Base-by-base conservation (phyloP, 2,329 filamentous ascomycete genomes). In the Phoma sp. region DNA sequence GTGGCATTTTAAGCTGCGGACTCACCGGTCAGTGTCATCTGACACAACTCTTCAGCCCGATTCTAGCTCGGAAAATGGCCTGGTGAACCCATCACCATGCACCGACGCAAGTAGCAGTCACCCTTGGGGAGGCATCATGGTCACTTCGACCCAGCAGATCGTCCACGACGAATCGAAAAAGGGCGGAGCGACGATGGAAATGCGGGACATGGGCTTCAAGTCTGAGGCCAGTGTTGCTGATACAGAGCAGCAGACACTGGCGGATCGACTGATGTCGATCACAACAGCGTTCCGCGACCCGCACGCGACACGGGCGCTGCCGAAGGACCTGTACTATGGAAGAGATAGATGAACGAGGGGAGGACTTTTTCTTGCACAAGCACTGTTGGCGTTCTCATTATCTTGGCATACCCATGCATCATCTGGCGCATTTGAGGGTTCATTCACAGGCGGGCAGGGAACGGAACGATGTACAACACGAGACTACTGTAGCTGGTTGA, bases 231-330 rank as follows among this genome's bases (percentile, higher is more conserved):
- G 66, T 17, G 61, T 74, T 12, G 75, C 61, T 10, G 73, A 73
- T 14, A 70, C 68, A 48, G 77, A 79, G 53, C 73, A 77, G 53
- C 67, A 68, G 48, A 79, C 76, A 0, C 66, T 77, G 59, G 76
- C 74, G 4, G 78, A 80, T 42, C 59, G 53, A 23, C 40, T 74
- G 26, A 66, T 74, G 61, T 52, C 61, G 1, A 72, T 74, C 18
- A 74, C 68, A 2, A 68, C 65, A 14, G 62, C 62, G 2, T 68
- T 72, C 42, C 67, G 69, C 5, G 64, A 70, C 32, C 60, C 60
- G 15, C 56, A 69, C 32, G 53, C 62, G 26, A 55, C 49, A 15
- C 53, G 58, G 29, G 42, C 48, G 1, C 34, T 60, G 20, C 56
- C 55, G 0, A 57, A 57, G 17, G 58, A 64, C 12, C 29, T 59